These are phyloP conservation scores for Mucor sp. DNA, from an alignment of 371 early-diverging fungal genomes.

Conservation along the genomic window DNA sequence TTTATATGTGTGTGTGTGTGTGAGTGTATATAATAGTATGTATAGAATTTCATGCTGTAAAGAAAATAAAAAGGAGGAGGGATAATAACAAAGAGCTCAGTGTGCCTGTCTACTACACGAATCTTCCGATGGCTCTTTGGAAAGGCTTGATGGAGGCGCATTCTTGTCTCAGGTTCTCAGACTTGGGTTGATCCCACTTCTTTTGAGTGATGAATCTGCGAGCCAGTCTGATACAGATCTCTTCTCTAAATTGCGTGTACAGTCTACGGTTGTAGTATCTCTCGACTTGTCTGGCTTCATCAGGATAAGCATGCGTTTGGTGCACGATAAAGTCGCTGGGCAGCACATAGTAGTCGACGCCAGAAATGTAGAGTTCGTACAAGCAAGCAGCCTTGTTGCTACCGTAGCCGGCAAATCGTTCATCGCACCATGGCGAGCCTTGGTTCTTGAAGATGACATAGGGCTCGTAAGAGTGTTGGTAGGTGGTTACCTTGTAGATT, in stretches of 20 bases:
- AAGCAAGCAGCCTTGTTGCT: constrained; percentile 70
- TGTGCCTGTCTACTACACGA: constrained; percentile 10
- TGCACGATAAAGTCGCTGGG: constrained; percentile 65
- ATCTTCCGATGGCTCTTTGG: constrained; percentile 29
- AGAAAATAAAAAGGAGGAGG: background rate
- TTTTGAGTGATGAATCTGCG: constrained; percentile 53
- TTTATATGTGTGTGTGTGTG: background rate
- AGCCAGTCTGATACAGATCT: constrained; percentile 59
- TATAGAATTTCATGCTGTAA: constrained; percentile 2
- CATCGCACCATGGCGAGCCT: constrained; percentile 64
- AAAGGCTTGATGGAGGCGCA: constrained; percentile 42
- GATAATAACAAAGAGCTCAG: background rate
- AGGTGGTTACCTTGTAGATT: constrained; percentile 54
- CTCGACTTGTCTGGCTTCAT: constrained; percentile 55
- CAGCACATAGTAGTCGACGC: constrained; percentile 59
- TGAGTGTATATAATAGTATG: background rate
- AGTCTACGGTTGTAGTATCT: constrained; percentile 62
- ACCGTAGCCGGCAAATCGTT: constrained; percentile 68
- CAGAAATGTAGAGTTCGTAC: constrained; percentile 65
- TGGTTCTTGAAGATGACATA: constrained; percentile 60
- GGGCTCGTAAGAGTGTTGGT: constrained; percentile 63
- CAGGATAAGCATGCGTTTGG: constrained; percentile 63
- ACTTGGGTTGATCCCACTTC: constrained; percentile 47
- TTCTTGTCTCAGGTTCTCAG: constrained; percentile 46
- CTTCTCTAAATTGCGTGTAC: constrained; percentile 62